Base-by-base conservation (phyloP, 768 basidiomycete species). In the Phylloporus sp. region DNA sequence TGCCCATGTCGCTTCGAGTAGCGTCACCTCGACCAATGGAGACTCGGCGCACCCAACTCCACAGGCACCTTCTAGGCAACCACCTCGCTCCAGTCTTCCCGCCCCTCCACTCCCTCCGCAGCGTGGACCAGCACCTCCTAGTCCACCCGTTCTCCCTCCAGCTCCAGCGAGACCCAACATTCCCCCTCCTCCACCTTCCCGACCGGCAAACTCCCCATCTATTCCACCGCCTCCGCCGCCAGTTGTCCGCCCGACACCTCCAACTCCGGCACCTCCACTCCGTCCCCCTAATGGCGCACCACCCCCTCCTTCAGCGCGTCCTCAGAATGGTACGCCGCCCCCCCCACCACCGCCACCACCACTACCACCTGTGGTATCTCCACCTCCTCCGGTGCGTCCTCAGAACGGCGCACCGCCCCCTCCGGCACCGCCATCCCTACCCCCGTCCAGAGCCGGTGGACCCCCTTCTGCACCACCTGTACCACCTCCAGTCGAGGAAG, bases 381-480 rank as follows among this genome's bases (percentile, higher is more conserved):
- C 56, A 44, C 1, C 72, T 73, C 72, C 77, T 13, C 64, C 66
- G 3, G 57, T 61, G 13, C 56, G 66, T 58, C 64, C 26, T 57
- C 64, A 47, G 44, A 56, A 31, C 18, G 56, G 15, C 40, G 32
- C 70, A 5, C 73, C 27, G 9, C 42, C 42, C 5, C 60, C 68
- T 2, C 49, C 62, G 1, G 75, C 76, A 1, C 75, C 78, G 0
- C 75, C 77, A 0, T 63, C 65, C 8, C 67, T 64, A 7, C 62
- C 67, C 1, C 60, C 67, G 0, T 45, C 70, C 0, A 61, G 65
- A n/a, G 50, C 58, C 16, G 27, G 62, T 1, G 63, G 62, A 18
- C 61, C 72, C 5, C 75, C 75, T 0, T 70, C 75, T 0, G 69
- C 74, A 3, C 70, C 73, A 15, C 74, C 76, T 3, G 20, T 22